A percentile compares a stretch with the other conserved stretches of the same genome.
Conservation (phyloP, 2,329 filamentous ascomycete genomes). For the Monascus ruber region DNA sequence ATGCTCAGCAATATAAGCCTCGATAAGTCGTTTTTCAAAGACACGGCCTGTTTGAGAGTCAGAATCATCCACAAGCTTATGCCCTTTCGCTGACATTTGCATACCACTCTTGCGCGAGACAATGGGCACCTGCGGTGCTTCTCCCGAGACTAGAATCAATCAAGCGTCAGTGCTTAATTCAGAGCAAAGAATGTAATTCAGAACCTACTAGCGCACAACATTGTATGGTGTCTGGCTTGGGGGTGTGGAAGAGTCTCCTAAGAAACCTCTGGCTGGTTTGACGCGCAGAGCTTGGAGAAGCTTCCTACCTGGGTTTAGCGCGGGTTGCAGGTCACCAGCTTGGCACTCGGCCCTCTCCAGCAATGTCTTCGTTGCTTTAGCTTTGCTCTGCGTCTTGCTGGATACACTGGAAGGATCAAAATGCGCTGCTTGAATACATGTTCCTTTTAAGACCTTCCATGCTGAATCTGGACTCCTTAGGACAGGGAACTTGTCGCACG, state of each 20-base stretch:
- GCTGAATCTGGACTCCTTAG: too few relatives aligned
- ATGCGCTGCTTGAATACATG: too few relatives aligned
- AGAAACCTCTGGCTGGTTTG: constrained; percentile 10
- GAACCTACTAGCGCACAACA: constrained; percentile 56
- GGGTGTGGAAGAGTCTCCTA: constrained; percentile 8
- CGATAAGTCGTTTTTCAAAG: constrained; percentile 90
- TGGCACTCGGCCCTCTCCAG: background rate
- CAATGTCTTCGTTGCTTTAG: background rate
- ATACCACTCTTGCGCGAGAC: constrained; percentile 87
- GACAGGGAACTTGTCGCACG: too few relatives aligned
- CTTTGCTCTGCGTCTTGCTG: background rate
- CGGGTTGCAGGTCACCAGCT: background rate
- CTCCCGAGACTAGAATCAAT: constrained; percentile 66
- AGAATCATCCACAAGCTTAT: constrained; percentile 11
- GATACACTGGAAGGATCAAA: background rate
- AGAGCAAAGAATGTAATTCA: background rate
- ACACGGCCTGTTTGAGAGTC: constrained; percentile 54
- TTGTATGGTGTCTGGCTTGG: constrained; percentile 24
- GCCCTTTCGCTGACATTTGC: constrained; percentile 20
- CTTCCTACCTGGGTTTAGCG: constrained; percentile 23
- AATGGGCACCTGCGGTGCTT: constrained; percentile 88
- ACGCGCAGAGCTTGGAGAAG: constrained; percentile 21
- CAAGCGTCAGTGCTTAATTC: constrained; percentile 8
- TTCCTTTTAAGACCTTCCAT: too few relatives aligned
- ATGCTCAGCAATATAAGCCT: constrained; percentile 87